Evolutionary conservation across 1,284 basidiomycete species (phyloP).

Genomic region (Grifola frondosa): DNA sequence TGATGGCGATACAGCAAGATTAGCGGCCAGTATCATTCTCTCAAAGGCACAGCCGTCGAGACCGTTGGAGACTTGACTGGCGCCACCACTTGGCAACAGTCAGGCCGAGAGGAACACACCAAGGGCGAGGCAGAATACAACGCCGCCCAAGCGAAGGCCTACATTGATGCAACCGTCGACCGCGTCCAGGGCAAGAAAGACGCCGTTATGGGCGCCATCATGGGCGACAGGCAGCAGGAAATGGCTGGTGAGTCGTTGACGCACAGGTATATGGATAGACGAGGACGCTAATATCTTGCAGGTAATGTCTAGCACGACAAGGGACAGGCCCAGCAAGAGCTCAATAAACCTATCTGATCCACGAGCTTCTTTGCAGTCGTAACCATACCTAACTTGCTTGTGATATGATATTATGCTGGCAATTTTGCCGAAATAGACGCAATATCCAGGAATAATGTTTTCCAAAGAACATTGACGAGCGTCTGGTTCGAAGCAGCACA

Average conservation of each 20-base stretch:
- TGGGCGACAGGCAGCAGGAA: conserved; percentile 64
- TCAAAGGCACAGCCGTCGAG: conserved; percentile 64
- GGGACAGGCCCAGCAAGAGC: conserved; percentile 52
- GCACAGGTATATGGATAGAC: not conserved
- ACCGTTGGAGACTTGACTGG: conserved; percentile 52
- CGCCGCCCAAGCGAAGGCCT: conserved; percentile 54
- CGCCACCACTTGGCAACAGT: conserved; percentile 44
- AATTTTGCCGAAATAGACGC: too few relatives aligned
- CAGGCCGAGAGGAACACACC: conserved; percentile 69
- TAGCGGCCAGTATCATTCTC: conserved; percentile 61
- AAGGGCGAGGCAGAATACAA: conserved; percentile 63
- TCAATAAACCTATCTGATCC: conserved; percentile 45
- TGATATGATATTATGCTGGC: too few relatives aligned
- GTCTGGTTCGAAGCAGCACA: too few relatives aligned
- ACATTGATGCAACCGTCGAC: conserved; percentile 58
- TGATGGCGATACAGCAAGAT: conserved; percentile 56
- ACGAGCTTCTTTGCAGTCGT: too few relatives aligned
- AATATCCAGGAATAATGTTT: too few relatives aligned
- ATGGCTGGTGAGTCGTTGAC: conserved; percentile 42
- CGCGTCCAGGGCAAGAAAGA: conserved; percentile 67
- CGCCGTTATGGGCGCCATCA: conserved; percentile 30
- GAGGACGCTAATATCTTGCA: conserved; percentile 19
- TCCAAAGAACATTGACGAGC: too few relatives aligned
- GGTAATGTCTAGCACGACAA: conserved; percentile 58
- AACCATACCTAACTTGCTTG: too few relatives aligned